phyloP scores from a whole-genome alignment of 352 stramenopile genomes.

The Globisporangium recalcitrans region DNA sequence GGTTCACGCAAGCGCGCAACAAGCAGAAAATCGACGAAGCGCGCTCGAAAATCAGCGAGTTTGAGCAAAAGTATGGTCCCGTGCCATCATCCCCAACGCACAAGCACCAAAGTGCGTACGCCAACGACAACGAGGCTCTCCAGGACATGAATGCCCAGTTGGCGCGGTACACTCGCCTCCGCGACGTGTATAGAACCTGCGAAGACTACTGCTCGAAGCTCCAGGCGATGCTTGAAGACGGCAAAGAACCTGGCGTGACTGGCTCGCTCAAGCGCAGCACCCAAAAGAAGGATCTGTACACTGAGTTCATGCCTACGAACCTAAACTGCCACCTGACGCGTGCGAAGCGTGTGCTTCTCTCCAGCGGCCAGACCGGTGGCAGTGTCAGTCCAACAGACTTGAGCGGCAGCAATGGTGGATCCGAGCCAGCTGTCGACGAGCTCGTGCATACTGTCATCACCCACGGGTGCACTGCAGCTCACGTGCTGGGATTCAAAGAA shows the following conservation, averaged over 20 bases:
- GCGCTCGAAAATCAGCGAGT: slow-evolving; percentile 40
- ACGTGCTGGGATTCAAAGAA: slow-evolving; percentile 82
- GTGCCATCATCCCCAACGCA: slow-evolving; percentile 24
- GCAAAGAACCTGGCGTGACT: slow-evolving; percentile 78
- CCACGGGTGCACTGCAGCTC: slow-evolving; percentile 73
- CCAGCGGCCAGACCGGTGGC: slow-evolving; percentile 13
- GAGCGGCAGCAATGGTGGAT: slow-evolving; percentile 21
- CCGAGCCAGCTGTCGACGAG: slow-evolving; percentile 29
- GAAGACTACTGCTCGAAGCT: slow-evolving; percentile 70
- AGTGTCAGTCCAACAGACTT: slow-evolving; percentile 21
- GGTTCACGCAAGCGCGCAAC: slow-evolving; percentile 70
- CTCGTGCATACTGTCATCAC: slow-evolving; percentile 72
- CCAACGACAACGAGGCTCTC: slow-evolving; percentile 30
- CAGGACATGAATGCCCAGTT: slow-evolving; percentile 50
- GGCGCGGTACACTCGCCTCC: slow-evolving; percentile 54
- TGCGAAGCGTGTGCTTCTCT: slow-evolving; percentile 47
- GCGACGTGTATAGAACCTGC: slow-evolving; percentile 55
- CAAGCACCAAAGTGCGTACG: slow-evolving; percentile 12
- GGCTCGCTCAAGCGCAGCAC: slow-evolving; percentile 79
- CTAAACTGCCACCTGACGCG: slow-evolving; percentile 79
- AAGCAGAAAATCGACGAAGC: slow-evolving; percentile 52
- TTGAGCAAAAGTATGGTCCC: slow-evolving; percentile 48
- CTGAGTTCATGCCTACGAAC: slow-evolving; percentile 85
- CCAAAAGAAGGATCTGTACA: slow-evolving; percentile 82
- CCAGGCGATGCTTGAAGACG: slow-evolving; percentile 61